Base-by-base conservation (phyloP, 257 asterid species). In the Osmanthus fragrans region DNA sequence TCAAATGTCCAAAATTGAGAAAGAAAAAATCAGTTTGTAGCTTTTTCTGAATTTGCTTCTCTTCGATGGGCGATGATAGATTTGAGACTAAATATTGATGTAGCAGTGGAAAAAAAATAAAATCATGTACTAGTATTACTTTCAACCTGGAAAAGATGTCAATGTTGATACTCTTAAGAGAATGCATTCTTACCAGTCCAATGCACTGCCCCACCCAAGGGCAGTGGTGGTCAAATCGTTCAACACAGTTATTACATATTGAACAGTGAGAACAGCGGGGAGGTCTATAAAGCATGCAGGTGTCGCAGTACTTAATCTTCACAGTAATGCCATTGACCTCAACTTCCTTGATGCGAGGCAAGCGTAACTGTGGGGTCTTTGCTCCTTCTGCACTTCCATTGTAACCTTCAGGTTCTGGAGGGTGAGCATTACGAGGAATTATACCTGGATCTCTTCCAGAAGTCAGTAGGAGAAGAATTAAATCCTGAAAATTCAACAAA, bases 381-480 rank as follows among this genome's bases (percentile, higher is more conserved):
- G 91, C 89, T 65, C 97, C 97, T 65, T 96, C 97, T 10, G 73
- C 84, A 73, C 42, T 85, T 73, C 95, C 94, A 71, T 91, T 97
- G 84, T 82, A 94, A 72, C 90, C 92, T 90, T 92, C 96, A 3
- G 99, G 99, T 84, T 94, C 97, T 72, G 99, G 99, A 60, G 99
- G 99, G 79, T 92, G 97, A 21, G 95, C 91, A 75, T 92, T 92
- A 65, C 99, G 86, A 56, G 97, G 99, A 83, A 94, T 89, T 81
- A 94, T 94, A 63, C 99, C 99, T n/a, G 97, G 99, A 85, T 94
- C 99, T 89, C 99, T 90, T 81, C 99, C 99, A 74, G 99, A 94
- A 73, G 99, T 91, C 72, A 94, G 89, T 84, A 94, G 85, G 78
- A 94, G 94, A 83, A 92, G 96, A 88, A 89, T 88, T 85, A 94